phyloP scores from a whole-genome alignment of 176 grass and related monocot species.

The Olyra latifolia region DNA sequence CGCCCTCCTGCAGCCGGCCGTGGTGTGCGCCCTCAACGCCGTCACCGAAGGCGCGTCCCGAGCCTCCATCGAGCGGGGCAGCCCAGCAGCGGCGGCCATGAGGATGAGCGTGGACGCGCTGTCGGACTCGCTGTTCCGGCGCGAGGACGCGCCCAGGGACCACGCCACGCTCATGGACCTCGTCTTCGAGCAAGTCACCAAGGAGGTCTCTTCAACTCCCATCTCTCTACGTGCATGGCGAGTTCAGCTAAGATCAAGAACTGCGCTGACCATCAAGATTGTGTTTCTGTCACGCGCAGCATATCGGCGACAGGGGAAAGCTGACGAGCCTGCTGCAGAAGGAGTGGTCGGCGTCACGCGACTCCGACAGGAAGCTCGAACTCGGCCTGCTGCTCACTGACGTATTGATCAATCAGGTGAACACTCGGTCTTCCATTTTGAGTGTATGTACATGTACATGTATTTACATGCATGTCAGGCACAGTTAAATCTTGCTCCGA shows the following conservation, averaged over 20 bases:
- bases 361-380: conserved; percentile 30
- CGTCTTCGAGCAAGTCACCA: conserved; percentile 65
- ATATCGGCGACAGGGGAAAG: conserved; percentile 29
- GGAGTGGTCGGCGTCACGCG: conserved; percentile 23
- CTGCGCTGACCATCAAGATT: not conserved
- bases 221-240: not conserved
- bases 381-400: conserved; percentile 50
- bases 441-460: not conserved
- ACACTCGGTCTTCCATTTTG: not conserved
- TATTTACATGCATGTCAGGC: too few species aligned
- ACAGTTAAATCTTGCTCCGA: too few species aligned
- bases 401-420: conserved; percentile 65
- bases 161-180: conserved; percentile 56
- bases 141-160: conserved; percentile 40
- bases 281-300: not conserved
- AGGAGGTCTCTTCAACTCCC: conserved; percentile 33
- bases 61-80: not conserved
- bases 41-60: conserved; percentile 5
- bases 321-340: conserved; percentile 46
- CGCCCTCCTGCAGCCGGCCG: not conserved
- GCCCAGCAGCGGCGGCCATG: not conserved
- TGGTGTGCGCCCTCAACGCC: conserved; percentile 27
- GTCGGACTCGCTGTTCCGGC: conserved; percentile 54
- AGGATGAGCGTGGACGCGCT: conserved; percentile 50
- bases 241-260: not conserved